Evolutionary conservation across 2,329 filamentous ascomycete species (phyloP).

Genomic region (Penicillium sp.): DNA sequence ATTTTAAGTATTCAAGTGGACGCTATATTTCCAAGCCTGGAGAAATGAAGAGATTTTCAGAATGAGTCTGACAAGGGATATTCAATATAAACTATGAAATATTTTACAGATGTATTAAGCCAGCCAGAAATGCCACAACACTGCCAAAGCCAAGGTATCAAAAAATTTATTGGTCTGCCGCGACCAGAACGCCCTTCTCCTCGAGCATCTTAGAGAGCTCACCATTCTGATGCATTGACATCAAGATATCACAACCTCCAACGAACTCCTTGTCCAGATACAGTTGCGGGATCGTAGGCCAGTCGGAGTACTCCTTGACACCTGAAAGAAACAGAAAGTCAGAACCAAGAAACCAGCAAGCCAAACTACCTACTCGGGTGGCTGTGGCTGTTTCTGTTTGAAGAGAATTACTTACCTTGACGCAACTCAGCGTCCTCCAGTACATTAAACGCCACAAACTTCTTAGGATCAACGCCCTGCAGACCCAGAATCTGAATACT

Average conservation of each 20-base stretch:
- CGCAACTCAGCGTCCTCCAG: slow-evolving; percentile 88
- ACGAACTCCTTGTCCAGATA: slow-evolving; percentile 96
- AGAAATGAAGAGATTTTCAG: too few species aligned
- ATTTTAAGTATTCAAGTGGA: too few species aligned
- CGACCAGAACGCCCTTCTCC: slow-evolving; percentile 83
- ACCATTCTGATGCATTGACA: slow-evolving; percentile 96
- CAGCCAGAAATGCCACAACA: background rate
- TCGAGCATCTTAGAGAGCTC: slow-evolving; percentile 89
- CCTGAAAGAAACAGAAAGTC: slow-evolving; percentile 55
- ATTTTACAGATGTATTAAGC: slow-evolving; percentile 22
- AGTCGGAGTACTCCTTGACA: slow-evolving; percentile 99
- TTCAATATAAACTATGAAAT: background rate
- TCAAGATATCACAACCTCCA: slow-evolving; percentile 95
- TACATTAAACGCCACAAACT: slow-evolving; percentile 98
- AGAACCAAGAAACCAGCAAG: background rate
- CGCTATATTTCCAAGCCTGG: too few species aligned
- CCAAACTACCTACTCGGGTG: too few species aligned
- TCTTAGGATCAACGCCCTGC: slow-evolving; percentile 91
- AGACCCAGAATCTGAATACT: slow-evolving; percentile 93
- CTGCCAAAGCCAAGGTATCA: background rate
- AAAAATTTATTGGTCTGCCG: slow-evolving; percentile 54
- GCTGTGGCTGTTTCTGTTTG: too few species aligned
- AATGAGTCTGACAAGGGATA: background rate
- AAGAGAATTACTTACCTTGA: slow-evolving; percentile 67
- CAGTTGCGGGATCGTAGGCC: slow-evolving; percentile 97